phyloP scores from a whole-genome alignment of 192 early-diverging fungal genomes.

The Allomyces javanicus region DNA sequence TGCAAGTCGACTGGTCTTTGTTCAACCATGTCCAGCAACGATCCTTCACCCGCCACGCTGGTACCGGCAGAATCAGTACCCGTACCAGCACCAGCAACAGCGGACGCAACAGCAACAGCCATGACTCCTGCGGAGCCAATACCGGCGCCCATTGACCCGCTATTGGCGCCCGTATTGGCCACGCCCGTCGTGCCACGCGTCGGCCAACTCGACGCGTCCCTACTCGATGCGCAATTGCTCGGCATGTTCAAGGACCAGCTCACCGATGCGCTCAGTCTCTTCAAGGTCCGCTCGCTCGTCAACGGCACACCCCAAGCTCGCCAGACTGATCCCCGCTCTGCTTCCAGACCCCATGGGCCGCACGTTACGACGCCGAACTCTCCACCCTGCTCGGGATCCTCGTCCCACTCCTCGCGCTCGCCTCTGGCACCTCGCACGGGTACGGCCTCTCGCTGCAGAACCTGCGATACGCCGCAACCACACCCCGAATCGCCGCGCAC shows the following conservation, averaged over 20 bases:
- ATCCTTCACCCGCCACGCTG: too few relatives aligned
- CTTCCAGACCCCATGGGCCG: constrained; percentile 28
- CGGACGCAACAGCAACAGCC: too few relatives aligned
- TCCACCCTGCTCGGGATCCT: constrained; percentile 39
- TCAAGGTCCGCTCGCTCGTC: constrained; percentile 23
- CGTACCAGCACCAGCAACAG: too few relatives aligned
- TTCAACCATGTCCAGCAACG: too few relatives aligned
- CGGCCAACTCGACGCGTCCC: constrained; percentile 63
- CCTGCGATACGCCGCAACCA: constrained; percentile 30
- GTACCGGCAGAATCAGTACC: too few relatives aligned
- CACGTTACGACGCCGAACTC: constrained; percentile 52
- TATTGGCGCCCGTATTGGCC: too few relatives aligned
- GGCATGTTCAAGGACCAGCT: constrained; percentile 60
- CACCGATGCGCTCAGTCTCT: constrained; percentile 41
- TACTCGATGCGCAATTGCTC: constrained; percentile 58
- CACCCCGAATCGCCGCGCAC: background rate
- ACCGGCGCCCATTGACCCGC: too few relatives aligned
- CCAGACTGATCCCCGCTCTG: background rate
- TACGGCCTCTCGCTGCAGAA: constrained; percentile 74
- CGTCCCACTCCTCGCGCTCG: constrained; percentile 51
- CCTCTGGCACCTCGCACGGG: constrained; percentile 31
- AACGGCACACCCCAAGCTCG: background rate
- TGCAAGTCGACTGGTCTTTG: too few relatives aligned
- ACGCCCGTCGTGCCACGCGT: constrained; percentile 22
- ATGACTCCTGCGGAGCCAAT: too few relatives aligned